phyloP scores from a whole-genome alignment of 2,329 filamentous ascomycete genomes.

The Mycocentrospora acerina region DNA sequence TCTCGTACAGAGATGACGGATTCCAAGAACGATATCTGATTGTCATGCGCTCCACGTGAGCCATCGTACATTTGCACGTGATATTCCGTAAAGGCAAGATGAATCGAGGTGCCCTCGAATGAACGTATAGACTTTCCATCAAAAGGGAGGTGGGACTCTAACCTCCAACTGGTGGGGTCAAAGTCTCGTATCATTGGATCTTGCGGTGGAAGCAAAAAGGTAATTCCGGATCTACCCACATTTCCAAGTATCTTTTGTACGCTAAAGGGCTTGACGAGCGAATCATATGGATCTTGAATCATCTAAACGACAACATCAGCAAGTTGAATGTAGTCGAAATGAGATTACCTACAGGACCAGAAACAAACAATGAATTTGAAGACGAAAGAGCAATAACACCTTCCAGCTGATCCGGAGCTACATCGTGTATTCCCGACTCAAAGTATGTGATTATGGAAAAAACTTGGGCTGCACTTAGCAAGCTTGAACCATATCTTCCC shows the following conservation, averaged over 20 bases:
- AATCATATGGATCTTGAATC: background rate
- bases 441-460: slow-evolving; percentile 1
- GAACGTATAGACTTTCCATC: background rate
- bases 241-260: background rate
- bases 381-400: slow-evolving; percentile 1
- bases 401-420: background rate
- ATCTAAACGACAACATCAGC: background rate
- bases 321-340: background rate
- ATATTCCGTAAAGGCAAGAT: slow-evolving; percentile 3
- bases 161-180: background rate
- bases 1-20: slow-evolving; percentile 1
- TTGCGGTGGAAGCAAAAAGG: background rate
- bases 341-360: background rate
- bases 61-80: slow-evolving; percentile 3
- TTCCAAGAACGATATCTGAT: slow-evolving; percentile 1
- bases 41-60: slow-evolving; percentile 1
- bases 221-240: background rate
- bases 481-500: too few relatives aligned
- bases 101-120: slow-evolving; percentile 1
- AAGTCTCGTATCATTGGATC: background rate
- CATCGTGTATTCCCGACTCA: slow-evolving; percentile 3
- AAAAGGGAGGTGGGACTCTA: background rate
- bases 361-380: too few relatives aligned
- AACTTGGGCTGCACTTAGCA: too few relatives aligned
- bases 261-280: background rate